Evolutionary conservation across 176 grass and related monocot genomes (phyloP), one percentile per base, ranked within the genome.

Genomic region (Aegilops bicornis): DNA sequence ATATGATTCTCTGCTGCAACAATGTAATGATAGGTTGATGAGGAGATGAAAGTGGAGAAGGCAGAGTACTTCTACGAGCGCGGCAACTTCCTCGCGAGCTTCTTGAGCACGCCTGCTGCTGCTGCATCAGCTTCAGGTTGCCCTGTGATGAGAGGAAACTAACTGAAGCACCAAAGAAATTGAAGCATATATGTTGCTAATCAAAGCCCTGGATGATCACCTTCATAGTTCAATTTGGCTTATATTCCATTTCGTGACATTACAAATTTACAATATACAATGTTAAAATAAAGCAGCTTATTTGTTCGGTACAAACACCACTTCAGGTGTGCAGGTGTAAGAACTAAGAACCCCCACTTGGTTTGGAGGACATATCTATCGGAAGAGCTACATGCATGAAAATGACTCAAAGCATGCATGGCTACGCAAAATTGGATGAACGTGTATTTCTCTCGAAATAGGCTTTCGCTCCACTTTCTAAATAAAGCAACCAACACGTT

Each of bases 11-110:
- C 14, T 75, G 33, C 23, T 75, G 33, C 23, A 40, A 39, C 1
- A 37, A 56, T 45, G 39, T 42, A 20, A 24, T 4, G 45, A 48
- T 10, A 92, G 90, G 86, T 95, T 22, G 88, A 92, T 31, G 93
- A 87, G 16, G 83, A 82, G 14, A 85, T 63, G 86, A 88, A 67
- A 81, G 76, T 95, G 58, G 88, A 87, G 76, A 92, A 90, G 71
- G 32, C 84, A 3, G 93, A 95, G 74, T 90, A 86, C 56, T 95
- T 88, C 48, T 95, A 92, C 36, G 93, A 95, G 88, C 88, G 93
- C 11, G 93, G 93, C 10, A 88, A 95, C 64, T 90, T 95, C 81
- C 90, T 90, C 0, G 81, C 93, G 1, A 22, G 77, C 80, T 95
- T 95, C 79, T 66, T 95, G 48, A 92, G 84, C 61, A 36, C 84